phyloP scores from a whole-genome alignment of 805 yeast genomes.

The Ogataea siamensis region DNA sequence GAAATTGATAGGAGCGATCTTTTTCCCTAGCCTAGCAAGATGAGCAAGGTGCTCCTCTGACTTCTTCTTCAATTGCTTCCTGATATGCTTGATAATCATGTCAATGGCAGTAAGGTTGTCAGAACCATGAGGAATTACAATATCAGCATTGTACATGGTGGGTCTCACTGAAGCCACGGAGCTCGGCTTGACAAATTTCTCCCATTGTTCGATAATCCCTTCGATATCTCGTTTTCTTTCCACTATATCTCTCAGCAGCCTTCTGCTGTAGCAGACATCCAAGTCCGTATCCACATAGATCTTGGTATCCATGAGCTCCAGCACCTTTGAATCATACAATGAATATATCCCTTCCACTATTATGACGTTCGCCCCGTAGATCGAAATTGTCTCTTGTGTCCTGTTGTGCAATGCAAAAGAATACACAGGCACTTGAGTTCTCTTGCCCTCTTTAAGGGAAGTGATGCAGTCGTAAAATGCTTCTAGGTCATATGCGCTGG shows the following conservation, averaged over 20 bases:
- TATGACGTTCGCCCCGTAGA: conserved; percentile 93
- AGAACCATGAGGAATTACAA: conserved; percentile 86
- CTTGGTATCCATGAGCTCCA: conserved; percentile 78
- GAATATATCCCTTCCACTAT: conserved; percentile 92
- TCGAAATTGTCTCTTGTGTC: conserved; percentile 63
- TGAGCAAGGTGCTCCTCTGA: conserved; percentile 66
- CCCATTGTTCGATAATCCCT: conserved; percentile 90
- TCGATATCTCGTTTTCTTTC: conserved; percentile 80
- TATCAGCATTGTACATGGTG: conserved; percentile 75
- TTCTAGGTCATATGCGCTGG: conserved; percentile 81
- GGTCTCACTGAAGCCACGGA: conserved; percentile 74
- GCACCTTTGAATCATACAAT: conserved; percentile 63
- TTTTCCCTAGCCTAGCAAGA: conserved; percentile 54
- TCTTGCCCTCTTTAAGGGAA: conserved; percentile 67
- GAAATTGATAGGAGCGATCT: conserved; percentile 32
- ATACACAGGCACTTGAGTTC: conserved; percentile 64
- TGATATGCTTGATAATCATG: conserved; percentile 75
- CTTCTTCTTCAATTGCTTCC: conserved; percentile 63
- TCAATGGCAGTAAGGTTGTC: conserved; percentile 80
- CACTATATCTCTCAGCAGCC: conserved; percentile 82
- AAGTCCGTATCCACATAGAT: conserved; percentile 92
- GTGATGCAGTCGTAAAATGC: conserved; percentile 59
- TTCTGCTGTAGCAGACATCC: conserved; percentile 86
- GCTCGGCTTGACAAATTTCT: conserved; percentile 86
- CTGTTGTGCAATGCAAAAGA: conserved; percentile 63